Evolutionary conservation across 805 yeast species (phyloP).

Genomic region (Candida sanyiensis): DNA sequence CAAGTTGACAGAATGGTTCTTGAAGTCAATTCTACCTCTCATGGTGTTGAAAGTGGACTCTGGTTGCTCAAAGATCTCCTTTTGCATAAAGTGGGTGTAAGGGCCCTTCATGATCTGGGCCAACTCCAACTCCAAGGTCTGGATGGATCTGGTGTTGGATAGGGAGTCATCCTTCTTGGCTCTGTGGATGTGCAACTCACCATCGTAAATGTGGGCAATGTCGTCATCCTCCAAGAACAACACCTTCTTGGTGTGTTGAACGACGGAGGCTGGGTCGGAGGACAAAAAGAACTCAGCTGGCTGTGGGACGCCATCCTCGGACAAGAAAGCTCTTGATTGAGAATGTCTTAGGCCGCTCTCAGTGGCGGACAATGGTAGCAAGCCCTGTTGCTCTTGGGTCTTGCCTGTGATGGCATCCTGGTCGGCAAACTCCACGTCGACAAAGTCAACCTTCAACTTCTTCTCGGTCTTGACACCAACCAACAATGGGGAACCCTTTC

Average conservation of each 20-base stretch:
- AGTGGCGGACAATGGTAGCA: slow-evolving; percentile 53
- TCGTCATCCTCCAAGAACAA: slow-evolving; percentile 96
- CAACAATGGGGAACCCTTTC: slow-evolving; percentile 96
- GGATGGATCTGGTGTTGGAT: slow-evolving; percentile 92
- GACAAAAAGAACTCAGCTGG: slow-evolving; percentile 95
- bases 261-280: slow-evolving; percentile 94
- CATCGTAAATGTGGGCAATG: slow-evolving; percentile 96
- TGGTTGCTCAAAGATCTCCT: slow-evolving; percentile 98
- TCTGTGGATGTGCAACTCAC: slow-evolving; percentile 97
- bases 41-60: slow-evolving; percentile 97
- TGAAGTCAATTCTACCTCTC: slow-evolving; percentile 98
- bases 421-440: slow-evolving; percentile 90
- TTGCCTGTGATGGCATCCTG: slow-evolving; percentile 24
- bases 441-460: slow-evolving; percentile 94
- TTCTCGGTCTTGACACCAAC: slow-evolving; percentile 96
- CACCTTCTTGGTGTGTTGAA: slow-evolving; percentile 96
- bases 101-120: slow-evolving; percentile 98
- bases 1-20: slow-evolving; percentile 63
- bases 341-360: slow-evolving; percentile 66
- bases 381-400: slow-evolving; percentile 24
- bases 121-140: slow-evolving; percentile 93
- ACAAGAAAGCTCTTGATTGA: slow-evolving; percentile 92
- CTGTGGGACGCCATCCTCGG: slow-evolving; percentile 88
- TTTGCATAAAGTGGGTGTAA: slow-evolving; percentile 95
- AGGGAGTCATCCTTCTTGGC: slow-evolving; percentile 83